Evolutionary conservation across 805 yeast genomes (phyloP), one percentile per base, ranked within the genome.

Genomic region (Suhomyces xylopsoci): DNA sequence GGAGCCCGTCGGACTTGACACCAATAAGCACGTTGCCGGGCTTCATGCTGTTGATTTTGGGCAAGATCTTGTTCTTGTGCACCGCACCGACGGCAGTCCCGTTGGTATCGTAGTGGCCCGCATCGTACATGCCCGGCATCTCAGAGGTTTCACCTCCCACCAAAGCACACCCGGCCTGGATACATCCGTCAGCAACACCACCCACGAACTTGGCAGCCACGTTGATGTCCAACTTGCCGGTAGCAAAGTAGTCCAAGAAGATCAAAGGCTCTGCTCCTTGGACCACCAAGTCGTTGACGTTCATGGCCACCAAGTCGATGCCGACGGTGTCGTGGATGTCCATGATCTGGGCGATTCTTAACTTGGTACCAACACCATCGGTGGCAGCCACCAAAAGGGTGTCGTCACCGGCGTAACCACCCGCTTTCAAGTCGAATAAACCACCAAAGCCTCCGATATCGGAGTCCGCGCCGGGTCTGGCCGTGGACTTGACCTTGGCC

Each of bases 381-480:
- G 99, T 94, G 54, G 99, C 98, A 54, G 94, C 97, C 42, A 94
- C 98, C 54, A 94, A 77, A 52, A 94, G 72, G n/a, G 90, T 84
- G 52, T 87, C 85, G 58, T 81, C 83, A 19, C 90, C 82, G 60
- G 84, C 83, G 73, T 85, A 94, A 6, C 98, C 98, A 45, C 96
- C 96, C 49, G 85, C 84, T 60, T 84, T 81, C 64, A 94, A 79
- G 69, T 96, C 99, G 60, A 94, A 96, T 44, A 93, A 75, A 60
- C 99, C 99, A 60, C 99, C 99, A 66, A 94, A 94, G 1, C 99
- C 99, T 66, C 99, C 99, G 62, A 94, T 94, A 61, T 91, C 97
- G 14, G 97, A 89, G 65, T 94, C 97, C 34, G 99, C 94, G 64
- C 99, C 99, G 32, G 96, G 80, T 73, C 99, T 86, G 41, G 88